Conservation (phyloP, 2,329 filamentous ascomycete species). For the Pseudogymnoascus sp. region DNA sequence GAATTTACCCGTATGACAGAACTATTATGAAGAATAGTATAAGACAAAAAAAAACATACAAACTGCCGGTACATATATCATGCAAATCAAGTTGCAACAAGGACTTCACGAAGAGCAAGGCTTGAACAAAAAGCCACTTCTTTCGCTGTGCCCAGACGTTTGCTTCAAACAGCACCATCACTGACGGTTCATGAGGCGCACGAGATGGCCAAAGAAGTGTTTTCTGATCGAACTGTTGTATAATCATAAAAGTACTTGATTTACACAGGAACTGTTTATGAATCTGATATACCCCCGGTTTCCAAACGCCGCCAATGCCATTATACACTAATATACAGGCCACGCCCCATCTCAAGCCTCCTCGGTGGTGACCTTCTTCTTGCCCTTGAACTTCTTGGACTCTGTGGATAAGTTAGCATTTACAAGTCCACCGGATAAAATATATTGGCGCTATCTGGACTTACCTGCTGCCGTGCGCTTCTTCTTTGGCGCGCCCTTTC, state of each 20-base stretch:
- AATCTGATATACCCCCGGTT: conserved; percentile 12
- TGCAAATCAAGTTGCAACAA: neutral
- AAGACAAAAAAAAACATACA: neutral
- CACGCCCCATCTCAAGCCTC: neutral
- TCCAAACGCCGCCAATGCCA: conserved; percentile 24
- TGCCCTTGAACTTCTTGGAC: conserved; percentile 37
- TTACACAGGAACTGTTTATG: conserved; percentile 1
- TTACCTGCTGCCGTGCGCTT: conserved; percentile 52
- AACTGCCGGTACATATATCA: neutral
- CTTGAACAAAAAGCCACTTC: neutral
- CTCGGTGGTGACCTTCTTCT: conserved; percentile 29
- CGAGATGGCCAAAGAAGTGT: neutral
- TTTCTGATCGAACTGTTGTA: neutral
- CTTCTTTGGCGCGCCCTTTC: conserved; percentile 86
- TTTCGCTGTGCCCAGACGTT: neutral
- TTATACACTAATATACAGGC: conserved; percentile 21
- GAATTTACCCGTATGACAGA: neutral
- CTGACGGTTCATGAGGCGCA: neutral
- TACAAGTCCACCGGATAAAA: neutral
- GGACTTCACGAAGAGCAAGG: neutral
- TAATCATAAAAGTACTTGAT: conserved; percentile 5
- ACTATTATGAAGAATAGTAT: neutral
- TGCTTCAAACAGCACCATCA: neutral
- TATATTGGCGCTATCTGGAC: conserved; percentile 8
- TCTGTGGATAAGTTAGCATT: conserved; percentile 24